A percentile compares a stretch with the other conserved stretches of the same genome.
Conservation (phyloP, 208 protist species). For the Leishmania major region DNA sequence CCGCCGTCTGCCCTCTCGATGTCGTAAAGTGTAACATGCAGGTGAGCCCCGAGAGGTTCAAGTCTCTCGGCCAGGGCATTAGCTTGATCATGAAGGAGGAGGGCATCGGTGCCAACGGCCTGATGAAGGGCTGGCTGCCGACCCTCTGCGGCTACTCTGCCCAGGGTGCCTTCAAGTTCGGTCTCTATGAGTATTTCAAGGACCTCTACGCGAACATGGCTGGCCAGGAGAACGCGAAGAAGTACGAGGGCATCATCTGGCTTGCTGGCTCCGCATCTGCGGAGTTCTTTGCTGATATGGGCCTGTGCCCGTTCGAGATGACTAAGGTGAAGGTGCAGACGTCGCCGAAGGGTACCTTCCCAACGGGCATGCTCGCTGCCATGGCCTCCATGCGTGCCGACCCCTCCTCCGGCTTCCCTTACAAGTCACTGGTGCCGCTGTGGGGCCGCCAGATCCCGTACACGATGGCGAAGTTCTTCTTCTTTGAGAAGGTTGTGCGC, state of each 20-base stretch:
- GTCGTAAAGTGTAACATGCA: constrained; percentile 97
- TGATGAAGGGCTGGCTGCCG: constrained; percentile 92
- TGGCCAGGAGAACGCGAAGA: constrained; percentile 81
- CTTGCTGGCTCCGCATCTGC: constrained; percentile 93
- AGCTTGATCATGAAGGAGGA: constrained; percentile 70
- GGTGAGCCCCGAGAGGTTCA: constrained; percentile 90
- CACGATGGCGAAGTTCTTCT: constrained; percentile 96
- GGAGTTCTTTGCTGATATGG: constrained; percentile 97
- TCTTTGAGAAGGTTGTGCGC: constrained; percentile 89
- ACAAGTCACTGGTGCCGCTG: constrained; percentile 88
- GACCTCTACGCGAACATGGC: constrained; percentile 86
- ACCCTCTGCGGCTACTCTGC: constrained; percentile 93
- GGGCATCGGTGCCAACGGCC: constrained; percentile 62
- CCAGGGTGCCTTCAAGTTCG: constrained; percentile 95
- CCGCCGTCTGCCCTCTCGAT: constrained; percentile 94
- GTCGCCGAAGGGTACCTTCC: constrained; percentile 79
- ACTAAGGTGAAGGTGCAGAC: constrained; percentile 95
- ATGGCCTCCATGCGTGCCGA: constrained; percentile 74
- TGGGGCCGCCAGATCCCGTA: constrained; percentile 96
- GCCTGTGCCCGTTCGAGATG: constrained; percentile 95
- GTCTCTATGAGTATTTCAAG: constrained; percentile 96
- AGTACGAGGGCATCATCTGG: constrained; percentile 86
- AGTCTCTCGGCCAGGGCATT: constrained; percentile 71
- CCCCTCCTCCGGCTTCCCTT: constrained; percentile 83
- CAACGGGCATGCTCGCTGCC: constrained; percentile 70